Evolutionary conservation across 2,329 filamentous ascomycete species (phyloP).

Genomic region (Calonectria henricotiae): DNA sequence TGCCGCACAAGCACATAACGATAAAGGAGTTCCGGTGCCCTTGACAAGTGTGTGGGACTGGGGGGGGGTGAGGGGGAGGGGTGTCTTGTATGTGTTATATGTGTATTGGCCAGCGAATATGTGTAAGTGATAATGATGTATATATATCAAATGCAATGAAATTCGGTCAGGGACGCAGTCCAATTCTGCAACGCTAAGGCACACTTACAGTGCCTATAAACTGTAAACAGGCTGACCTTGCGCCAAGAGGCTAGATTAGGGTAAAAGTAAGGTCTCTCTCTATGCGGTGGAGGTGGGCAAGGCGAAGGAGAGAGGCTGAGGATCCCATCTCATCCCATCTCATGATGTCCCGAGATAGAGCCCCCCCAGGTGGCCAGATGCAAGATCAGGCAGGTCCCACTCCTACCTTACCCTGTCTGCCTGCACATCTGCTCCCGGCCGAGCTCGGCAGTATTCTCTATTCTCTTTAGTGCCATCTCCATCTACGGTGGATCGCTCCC

Average conservation of each 20-base stretch:
- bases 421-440: background rate
- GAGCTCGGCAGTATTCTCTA: constrained; percentile 16
- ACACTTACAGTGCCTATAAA: background rate
- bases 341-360: background rate
- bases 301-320: too few species aligned
- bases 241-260: too few species aligned
- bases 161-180: background rate
- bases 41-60: background rate
- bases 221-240: background rate
- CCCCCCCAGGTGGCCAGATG: background rate
- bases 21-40: constrained; percentile 21
- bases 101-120: background rate
- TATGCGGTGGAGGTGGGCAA: background rate
- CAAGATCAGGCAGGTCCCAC: background rate
- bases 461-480: constrained; percentile 3
- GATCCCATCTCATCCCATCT: background rate
- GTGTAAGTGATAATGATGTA: background rate
- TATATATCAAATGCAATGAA: background rate
- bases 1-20: constrained; percentile 29
- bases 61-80: too few species aligned
- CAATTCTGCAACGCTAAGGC: background rate
- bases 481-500: constrained; percentile 14
- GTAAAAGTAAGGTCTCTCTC: background rate
- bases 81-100: too few species aligned
- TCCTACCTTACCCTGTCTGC: background rate